Percentiles rank a stretch among this genome's conserved stretches.
phyloP scores from a whole-genome alignment of 257 asterid species.

The Solanum sejunctum region DNA sequence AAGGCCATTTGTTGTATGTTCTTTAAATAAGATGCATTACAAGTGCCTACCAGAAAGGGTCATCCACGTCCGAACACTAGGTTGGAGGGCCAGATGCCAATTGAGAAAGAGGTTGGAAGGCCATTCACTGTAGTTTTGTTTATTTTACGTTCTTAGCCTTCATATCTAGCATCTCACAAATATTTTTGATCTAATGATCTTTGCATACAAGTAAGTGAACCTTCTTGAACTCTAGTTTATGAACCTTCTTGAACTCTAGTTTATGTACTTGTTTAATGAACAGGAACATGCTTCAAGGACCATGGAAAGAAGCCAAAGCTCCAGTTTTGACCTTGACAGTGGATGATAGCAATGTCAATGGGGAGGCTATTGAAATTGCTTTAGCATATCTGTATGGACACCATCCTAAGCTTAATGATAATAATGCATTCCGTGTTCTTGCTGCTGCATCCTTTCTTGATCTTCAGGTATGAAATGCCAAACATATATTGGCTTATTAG shows the following conservation, averaged over 20 bases:
- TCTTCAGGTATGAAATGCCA: slow-evolving; percentile 53
- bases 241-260: background rate
- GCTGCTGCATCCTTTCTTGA: slow-evolving; percentile 98
- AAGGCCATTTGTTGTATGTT: background rate
- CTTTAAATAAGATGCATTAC: background rate
- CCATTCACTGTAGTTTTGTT: background rate
- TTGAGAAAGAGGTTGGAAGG: background rate
- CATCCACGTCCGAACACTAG: background rate
- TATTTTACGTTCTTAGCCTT: background rate
- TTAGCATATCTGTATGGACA: slow-evolving; percentile 95
- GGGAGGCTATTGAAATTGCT: slow-evolving; percentile 72
- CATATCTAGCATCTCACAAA: background rate
- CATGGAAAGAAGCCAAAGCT: slow-evolving; percentile 95
- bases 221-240: background rate
- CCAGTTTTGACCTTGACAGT: slow-evolving; percentile 70
- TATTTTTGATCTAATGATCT: background rate
- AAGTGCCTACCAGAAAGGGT: background rate
- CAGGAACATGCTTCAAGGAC: slow-evolving; percentile 98
- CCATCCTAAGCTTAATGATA: slow-evolving; percentile 78
- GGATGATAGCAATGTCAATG: slow-evolving; percentile 81
- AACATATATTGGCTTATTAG: background rate
- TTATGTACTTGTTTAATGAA: slow-evolving; percentile 8
- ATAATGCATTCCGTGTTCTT: slow-evolving; percentile 83
- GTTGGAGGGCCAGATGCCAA: background rate
- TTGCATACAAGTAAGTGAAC: background rate